phyloP scores from a whole-genome alignment of 2,329 filamentous ascomycete species.

The Stachybotrys chlorohalonatus region DNA sequence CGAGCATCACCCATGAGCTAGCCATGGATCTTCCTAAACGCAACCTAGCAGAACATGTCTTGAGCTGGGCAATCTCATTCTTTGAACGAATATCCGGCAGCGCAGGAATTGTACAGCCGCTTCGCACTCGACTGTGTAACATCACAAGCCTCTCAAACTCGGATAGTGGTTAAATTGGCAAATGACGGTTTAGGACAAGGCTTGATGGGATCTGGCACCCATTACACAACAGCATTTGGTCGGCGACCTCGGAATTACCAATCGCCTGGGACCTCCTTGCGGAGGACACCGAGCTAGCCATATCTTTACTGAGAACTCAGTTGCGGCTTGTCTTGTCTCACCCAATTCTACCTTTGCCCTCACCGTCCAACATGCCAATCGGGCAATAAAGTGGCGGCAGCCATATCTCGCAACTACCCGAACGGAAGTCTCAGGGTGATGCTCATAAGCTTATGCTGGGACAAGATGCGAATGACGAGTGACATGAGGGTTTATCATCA shows the following conservation, averaged over 20 bases:
- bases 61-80: not conserved
- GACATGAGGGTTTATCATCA: too few relatives aligned
- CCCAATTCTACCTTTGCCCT: not conserved
- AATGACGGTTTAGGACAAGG: not conserved
- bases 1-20: not conserved
- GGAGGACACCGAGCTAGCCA: not conserved
- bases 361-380: not conserved
- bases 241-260: not conserved
- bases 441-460: too few relatives aligned
- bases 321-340: not conserved
- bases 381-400: not conserved
- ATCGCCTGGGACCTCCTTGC: not conserved
- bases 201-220: not conserved
- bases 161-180: too few relatives aligned
- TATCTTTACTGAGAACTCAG: not conserved
- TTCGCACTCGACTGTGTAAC: not conserved
- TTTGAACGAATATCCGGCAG: too few relatives aligned
- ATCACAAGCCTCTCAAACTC: not conserved
- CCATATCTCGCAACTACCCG: not conserved
- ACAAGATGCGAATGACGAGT: too few relatives aligned
- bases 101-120: not conserved
- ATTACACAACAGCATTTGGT: not conserved
- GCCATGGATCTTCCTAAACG: not conserved
- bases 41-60: not conserved
- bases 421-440: not conserved